Conservation (phyloP, 352 stramenopile genomes). For the Pythium myriotylum region DNA sequence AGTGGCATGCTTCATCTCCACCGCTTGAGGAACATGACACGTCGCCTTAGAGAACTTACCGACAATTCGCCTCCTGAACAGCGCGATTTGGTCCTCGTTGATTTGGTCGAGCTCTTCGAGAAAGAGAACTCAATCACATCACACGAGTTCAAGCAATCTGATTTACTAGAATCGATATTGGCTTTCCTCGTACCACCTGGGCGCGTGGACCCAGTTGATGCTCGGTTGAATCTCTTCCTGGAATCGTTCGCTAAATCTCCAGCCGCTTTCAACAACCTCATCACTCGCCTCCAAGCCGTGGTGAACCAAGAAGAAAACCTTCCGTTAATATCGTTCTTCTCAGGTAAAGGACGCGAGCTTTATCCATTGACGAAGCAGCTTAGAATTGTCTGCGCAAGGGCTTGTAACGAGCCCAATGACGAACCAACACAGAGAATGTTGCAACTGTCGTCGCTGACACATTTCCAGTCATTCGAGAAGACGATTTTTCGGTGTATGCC, state of each 20-base stretch:
- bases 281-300: constrained; percentile 67
- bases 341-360: constrained; percentile 70
- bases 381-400: constrained; percentile 44
- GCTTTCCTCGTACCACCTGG: constrained; percentile 45
- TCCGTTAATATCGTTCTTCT: constrained; percentile 60
- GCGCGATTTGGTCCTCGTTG: constrained; percentile 59
- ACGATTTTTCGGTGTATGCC: constrained; percentile 68
- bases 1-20: constrained; percentile 78
- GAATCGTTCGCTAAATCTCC: constrained; percentile 45
- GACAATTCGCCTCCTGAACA: constrained; percentile 32
- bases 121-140: constrained; percentile 78
- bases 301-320: constrained; percentile 79
- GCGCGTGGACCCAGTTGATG: constrained; percentile 33
- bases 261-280: constrained; percentile 53
- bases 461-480: constrained; percentile 89
- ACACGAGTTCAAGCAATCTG: constrained; percentile 85
- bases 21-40: constrained; percentile 70
- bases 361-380: constrained; percentile 77
- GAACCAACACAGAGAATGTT: constrained; percentile 43
- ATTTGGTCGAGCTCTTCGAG: constrained; percentile 79
- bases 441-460: constrained; percentile 71
- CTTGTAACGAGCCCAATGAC: neutral
- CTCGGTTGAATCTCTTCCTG: constrained; percentile 34
- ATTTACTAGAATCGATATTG: constrained; percentile 66
- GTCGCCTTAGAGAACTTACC: constrained; percentile 53